Percentiles rank a stretch among this genome's conserved stretches.
phyloP scores from a whole-genome alignment of 2,329 filamentous ascomycete species.

The Stagonosporopsis vannaccii region DNA sequence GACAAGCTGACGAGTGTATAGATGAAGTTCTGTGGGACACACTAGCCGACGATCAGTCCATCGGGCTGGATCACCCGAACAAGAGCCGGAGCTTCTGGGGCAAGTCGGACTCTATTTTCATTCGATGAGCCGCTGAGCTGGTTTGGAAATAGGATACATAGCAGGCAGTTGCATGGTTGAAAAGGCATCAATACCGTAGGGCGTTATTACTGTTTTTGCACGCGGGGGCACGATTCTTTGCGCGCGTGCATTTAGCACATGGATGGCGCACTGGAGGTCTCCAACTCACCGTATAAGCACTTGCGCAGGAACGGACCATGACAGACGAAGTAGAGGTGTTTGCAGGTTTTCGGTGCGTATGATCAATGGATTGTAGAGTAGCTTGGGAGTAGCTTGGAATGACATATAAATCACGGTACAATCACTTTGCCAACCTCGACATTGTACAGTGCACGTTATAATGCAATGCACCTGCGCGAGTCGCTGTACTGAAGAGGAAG shows the following conservation, averaged over 20 bases:
- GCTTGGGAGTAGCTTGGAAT: conserved; percentile 10
- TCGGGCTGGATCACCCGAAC: conserved; percentile 68
- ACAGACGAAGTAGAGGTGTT: background rate
- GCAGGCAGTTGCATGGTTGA: conserved; percentile 10
- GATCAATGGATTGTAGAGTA: conserved; percentile 6
- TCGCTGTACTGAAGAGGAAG: background rate
- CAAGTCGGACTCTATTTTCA: conserved; percentile 70
- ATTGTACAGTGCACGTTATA: background rate
- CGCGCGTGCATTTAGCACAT: background rate
- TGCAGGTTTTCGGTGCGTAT: background rate
- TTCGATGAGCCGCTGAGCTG: conserved; percentile 51
- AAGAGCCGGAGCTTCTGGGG: conserved; percentile 66
- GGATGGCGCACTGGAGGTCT: conserved; percentile 6
- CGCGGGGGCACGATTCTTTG: conserved; percentile 1
- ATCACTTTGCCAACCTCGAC: background rate
- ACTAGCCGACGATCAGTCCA: conserved; percentile 49
- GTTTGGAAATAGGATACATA: conserved; percentile 34
- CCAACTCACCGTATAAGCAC: background rate
- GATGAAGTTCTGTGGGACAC: conserved; percentile 58
- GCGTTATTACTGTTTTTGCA: conserved; percentile 15
- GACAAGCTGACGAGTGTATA: conserved; percentile 30
- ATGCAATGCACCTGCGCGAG: background rate
- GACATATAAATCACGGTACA: conserved; percentile 1
- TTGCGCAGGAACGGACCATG: background rate
- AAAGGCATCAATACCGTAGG: conserved; percentile 15